A percentile compares a stretch with the other conserved stretches of the same genome.
These are phyloP conservation scores for Lasiosphaeria miniovina DNA, from an alignment of 495 filamentous ascomycete genomes.

Conservation along the genomic window DNA sequence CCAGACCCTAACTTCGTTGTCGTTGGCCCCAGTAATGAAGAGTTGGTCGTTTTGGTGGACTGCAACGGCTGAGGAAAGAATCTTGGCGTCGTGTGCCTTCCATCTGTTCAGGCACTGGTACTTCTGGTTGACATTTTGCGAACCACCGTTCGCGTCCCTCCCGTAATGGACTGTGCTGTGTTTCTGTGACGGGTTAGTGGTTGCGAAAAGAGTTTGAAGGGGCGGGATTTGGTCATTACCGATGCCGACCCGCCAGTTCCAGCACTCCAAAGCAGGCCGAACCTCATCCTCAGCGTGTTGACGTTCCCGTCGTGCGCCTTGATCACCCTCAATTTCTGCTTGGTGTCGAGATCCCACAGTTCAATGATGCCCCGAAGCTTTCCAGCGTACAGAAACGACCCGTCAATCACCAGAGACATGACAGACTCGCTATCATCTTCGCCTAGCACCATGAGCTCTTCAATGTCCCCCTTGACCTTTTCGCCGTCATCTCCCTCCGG, in stretches of 20 bases:
- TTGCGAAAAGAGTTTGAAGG: neutral
- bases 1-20: conserved; percentile 86
- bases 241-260: conserved; percentile 75
- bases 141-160: conserved; percentile 40
- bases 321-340: conserved; percentile 81
- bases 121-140: conserved; percentile 77
- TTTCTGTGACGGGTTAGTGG: conserved; percentile 40
- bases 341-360: conserved; percentile 94
- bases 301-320: conserved; percentile 79
- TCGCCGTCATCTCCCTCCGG: conserved; percentile 31
- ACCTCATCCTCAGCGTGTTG: conserved; percentile 78
- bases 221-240: conserved; percentile 47
- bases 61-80: conserved; percentile 80
- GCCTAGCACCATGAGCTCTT: conserved; percentile 63
- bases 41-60: conserved; percentile 64
- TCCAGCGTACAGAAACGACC: conserved; percentile 86
- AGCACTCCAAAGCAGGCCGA: conserved; percentile 80
- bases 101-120: conserved; percentile 81
- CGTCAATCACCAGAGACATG: conserved; percentile 77
- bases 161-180: conserved; percentile 57
- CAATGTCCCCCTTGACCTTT: conserved; percentile 49
- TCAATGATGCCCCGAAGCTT: conserved; percentile 87
- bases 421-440: conserved; percentile 79
- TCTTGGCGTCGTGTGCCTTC: conserved; percentile 80
- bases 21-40: conserved; percentile 93